Conservation (phyloP, 805 yeast genomes). For the Yarrowia bubula region DNA sequence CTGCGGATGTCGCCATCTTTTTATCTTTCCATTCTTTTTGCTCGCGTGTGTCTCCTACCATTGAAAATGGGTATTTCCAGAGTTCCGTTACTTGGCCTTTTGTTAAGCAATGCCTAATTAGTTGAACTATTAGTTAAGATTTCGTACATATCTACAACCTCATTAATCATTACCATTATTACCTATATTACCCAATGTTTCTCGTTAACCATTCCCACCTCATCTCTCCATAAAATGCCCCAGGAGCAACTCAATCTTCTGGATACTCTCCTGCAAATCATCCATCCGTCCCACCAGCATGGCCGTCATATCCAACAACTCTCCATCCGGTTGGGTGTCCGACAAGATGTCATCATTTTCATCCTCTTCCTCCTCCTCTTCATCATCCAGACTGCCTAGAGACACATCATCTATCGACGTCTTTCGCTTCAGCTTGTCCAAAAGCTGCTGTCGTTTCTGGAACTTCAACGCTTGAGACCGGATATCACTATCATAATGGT, state of each 20-base stretch:
- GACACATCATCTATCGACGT: conserved; percentile 13
- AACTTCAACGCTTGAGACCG: neutral
- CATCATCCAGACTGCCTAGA: conserved; percentile 14
- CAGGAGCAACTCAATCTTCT: conserved; percentile 17
- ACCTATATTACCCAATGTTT: conserved; percentile 19
- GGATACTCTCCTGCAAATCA: conserved; percentile 16
- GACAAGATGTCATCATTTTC: conserved; percentile 12
- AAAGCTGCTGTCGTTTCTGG: conserved; percentile 12
- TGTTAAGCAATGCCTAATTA: neutral
- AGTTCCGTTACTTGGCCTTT: neutral
- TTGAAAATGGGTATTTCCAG: too few species aligned
- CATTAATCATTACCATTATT: neutral
- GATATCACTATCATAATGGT: conserved; percentile 13
- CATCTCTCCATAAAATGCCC: conserved; percentile 6
- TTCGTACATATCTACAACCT: too few species aligned
- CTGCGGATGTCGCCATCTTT: conserved; percentile 20
- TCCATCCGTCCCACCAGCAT: conserved; percentile 17
- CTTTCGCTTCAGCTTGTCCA: conserved; percentile 15
- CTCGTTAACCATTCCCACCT: neutral
- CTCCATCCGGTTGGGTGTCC: conserved; percentile 19
- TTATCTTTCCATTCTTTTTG: neutral
- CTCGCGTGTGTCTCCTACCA: neutral
- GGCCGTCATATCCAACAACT: conserved; percentile 16
- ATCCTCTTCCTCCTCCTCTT: conserved; percentile 9
- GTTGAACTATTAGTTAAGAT: neutral